Percentiles rank a stretch among this genome's conserved stretches.
Evolutionary conservation across 2,329 filamentous ascomycete genomes (phyloP).

Genomic region (Sporothrix protearum): DNA sequence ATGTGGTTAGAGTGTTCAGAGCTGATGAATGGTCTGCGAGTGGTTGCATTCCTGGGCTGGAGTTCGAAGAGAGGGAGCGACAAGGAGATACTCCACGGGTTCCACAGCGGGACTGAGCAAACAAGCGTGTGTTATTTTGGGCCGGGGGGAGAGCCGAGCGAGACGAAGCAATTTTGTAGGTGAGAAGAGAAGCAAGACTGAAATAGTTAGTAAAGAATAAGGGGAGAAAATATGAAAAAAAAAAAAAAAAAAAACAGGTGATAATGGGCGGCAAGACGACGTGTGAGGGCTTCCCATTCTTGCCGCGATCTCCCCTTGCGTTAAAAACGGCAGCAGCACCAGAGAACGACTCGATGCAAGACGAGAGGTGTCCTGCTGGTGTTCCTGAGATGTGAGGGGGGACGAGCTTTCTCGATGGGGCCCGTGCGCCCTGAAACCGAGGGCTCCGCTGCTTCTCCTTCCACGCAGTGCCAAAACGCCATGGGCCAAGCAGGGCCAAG

Average conservation of each 20-base stretch:
- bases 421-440: conserved; percentile 22
- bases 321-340: conserved; percentile 6
- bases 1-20: not conserved
- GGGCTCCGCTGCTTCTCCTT: not conserved
- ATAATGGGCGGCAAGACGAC: not conserved
- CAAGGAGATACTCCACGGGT: not conserved
- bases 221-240: no score
- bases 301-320: conserved; percentile 22
- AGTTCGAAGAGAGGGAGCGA: not conserved
- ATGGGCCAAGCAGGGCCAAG: not conserved
- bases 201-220: no score
- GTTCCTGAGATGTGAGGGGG: not conserved
- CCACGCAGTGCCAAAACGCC: not conserved
- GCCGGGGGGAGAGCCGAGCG: not conserved
- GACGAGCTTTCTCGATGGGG: not conserved
- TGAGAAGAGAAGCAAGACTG: not conserved
- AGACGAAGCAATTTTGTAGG: not conserved
- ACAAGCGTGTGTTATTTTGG: conserved; percentile 13
- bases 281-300: not conserved
- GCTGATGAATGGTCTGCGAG: not conserved
- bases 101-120: conserved; percentile 14
- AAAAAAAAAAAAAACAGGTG: not conserved
- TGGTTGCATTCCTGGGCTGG: conserved; percentile 8
- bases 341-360: not conserved
- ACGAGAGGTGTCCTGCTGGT: not conserved